Conservation (phyloP, 1,284 basidiomycete species). For the Marasmius oreades region DNA sequence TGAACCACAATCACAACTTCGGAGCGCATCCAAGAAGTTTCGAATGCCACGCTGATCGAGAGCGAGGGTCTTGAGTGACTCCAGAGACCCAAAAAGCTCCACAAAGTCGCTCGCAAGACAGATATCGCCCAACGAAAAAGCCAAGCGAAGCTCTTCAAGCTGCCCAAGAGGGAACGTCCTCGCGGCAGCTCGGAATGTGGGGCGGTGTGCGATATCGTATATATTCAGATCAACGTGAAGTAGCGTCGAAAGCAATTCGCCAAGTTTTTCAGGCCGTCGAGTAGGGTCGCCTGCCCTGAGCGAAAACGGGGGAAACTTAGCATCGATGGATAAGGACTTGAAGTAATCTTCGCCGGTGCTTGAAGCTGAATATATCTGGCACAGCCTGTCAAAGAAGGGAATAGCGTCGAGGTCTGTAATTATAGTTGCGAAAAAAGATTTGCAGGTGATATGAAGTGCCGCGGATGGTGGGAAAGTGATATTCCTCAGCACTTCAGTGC, state of each 20-base stretch:
- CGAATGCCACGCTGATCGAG: not conserved
- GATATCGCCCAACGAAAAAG: not conserved
- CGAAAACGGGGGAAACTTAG: not conserved
- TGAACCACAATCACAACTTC: not conserved
- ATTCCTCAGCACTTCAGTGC: not conserved
- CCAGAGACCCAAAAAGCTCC: not conserved
- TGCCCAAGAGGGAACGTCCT: not conserved
- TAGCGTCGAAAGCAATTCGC: not conserved
- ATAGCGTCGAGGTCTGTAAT: not conserved
- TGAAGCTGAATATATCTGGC: not conserved
- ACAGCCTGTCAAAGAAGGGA: not conserved
- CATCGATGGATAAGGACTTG: not conserved
- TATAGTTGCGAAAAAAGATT: not conserved
- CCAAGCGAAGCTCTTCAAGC: not conserved
- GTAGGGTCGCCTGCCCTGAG: not conserved
- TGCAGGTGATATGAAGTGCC: not conserved
- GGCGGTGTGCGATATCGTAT: not conserved
- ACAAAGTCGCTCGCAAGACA: not conserved
- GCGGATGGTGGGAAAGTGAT: not conserved
- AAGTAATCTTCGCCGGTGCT: not conserved
- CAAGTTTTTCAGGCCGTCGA: not conserved
- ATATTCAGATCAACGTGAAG: not conserved
- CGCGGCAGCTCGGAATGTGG: not conserved
- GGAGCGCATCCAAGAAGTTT: not conserved
- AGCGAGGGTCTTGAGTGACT: not conserved